Base-by-base conservation (phyloP, 352 stramenopile species). In the Ophiocytium majus region DNA sequence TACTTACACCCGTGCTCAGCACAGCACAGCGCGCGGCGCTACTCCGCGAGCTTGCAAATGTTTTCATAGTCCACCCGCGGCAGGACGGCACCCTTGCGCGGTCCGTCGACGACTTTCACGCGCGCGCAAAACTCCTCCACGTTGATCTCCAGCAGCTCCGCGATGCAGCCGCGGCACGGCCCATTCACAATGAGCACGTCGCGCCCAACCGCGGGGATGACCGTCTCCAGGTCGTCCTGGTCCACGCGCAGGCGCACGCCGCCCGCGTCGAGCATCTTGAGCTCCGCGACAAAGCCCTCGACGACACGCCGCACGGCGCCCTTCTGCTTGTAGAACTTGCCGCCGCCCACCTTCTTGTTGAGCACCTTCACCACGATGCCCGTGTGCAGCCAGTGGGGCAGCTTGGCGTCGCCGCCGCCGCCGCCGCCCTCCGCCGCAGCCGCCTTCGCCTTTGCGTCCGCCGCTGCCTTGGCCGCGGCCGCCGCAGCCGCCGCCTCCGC, bases 261-360 rank as follows among this genome's bases (percentile, higher is more conserved):
- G 23, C 92, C 90, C 17, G 92, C 93, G 50, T 96, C 93, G 28
- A 95, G 49, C 86, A 96, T 91, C 89, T 94, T 90, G 28, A 97
- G 91, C 0, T 90, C 94, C 19, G 93, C 93, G 23, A 91, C 92
- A 79, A 94, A 97, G 23, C 91, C 91, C 81, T 96, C 93, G 32
- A 94, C 87, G 35, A 97, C 94, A 0, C 90, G 83, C 10, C 92
- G 90, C 50, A 97, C 86, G 71, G 92, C 89, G 31, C 93, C 93
- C 82, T 97, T 97, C 63, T 91, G 91, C 86, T 96, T 96, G 92
- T 96, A 96, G 87, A 95, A 97, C 85, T 83, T 88, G 35, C 94
- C 93, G 33, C 90, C 91, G 0, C 91, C 94, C 9, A 96, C 90
- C 63, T 92, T 94, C 86, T 95, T 95, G 89, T 97, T 96, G 75